Percentiles rank a stretch among this genome's conserved stretches.
phyloP scores from a whole-genome alignment of 2,329 filamentous ascomycete species.

The Diaporthe destruens region DNA sequence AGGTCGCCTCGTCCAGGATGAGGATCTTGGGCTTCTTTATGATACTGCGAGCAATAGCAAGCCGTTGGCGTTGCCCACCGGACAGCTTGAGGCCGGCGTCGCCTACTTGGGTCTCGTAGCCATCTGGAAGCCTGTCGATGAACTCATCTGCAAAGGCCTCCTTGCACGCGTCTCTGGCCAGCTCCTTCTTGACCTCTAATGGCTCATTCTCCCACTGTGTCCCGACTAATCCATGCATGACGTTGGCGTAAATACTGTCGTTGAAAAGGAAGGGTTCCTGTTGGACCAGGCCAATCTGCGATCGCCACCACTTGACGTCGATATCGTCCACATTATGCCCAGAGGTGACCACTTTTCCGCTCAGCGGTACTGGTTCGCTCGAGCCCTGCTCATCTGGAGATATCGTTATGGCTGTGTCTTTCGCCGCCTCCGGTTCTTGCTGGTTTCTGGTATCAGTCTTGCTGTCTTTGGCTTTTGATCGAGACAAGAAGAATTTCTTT shows the following conservation, averaged over 20 bases:
- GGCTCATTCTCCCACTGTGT: slow-evolving; percentile 54
- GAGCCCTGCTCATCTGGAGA: slow-evolving; percentile 48
- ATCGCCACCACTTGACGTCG: slow-evolving; percentile 71
- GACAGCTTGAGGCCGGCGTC: slow-evolving; percentile 81
- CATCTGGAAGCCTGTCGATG: slow-evolving; percentile 72
- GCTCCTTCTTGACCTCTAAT: slow-evolving; percentile 60
- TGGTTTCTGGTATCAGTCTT: slow-evolving; percentile 45
- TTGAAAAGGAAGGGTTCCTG: slow-evolving; percentile 61
- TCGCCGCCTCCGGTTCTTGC: slow-evolving; percentile 43
- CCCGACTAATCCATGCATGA: slow-evolving; percentile 62
- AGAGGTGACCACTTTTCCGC: slow-evolving; percentile 35
- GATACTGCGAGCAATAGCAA: slow-evolving; percentile 73
- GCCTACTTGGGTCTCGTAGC: slow-evolving; percentile 81
- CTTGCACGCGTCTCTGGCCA: slow-evolving; percentile 73
- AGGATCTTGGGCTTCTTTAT: slow-evolving; percentile 71
- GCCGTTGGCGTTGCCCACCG: slow-evolving; percentile 72
- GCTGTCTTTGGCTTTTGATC: slow-evolving; percentile 42
- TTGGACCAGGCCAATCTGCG: slow-evolving; percentile 59
- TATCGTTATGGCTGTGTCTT: not conserved
- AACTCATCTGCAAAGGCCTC: slow-evolving; percentile 79
- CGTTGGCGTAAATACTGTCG: slow-evolving; percentile 65
- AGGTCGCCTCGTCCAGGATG: slow-evolving; percentile 76
- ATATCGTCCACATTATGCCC: slow-evolving; percentile 67
- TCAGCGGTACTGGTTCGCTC: slow-evolving; percentile 55
- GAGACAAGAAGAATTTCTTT: slow-evolving; percentile 44